phyloP scores from a whole-genome alignment of 441 rosid species.

The Theobroma grandiflorum region DNA sequence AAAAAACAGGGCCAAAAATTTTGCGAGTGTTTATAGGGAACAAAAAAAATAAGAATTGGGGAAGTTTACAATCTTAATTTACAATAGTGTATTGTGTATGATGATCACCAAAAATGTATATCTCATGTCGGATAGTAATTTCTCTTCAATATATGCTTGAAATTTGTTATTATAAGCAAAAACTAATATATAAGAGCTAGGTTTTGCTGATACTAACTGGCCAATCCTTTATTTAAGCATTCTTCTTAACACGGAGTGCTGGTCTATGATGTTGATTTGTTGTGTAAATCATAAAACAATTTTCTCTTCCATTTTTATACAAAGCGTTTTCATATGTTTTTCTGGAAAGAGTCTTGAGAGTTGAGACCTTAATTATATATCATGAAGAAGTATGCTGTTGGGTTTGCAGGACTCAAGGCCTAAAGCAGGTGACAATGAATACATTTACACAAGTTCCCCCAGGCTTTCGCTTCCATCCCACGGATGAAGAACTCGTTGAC shows the following conservation, averaged over 20 bases:
- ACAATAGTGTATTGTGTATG: not conserved
- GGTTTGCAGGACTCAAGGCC: conserved; percentile 19
- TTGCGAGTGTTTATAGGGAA: too few species aligned
- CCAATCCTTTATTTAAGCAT: not conserved
- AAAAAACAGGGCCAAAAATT: too few species aligned
- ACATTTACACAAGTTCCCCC: conserved; percentile 63
- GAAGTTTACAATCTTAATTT: not conserved
- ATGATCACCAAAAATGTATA: not conserved
- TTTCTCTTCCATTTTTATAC: too few species aligned
- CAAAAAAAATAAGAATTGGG: not conserved
- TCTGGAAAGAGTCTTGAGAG: too few species aligned
- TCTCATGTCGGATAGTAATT: not conserved
- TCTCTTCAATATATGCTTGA: not conserved
- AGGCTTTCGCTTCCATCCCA: conserved; percentile 78
- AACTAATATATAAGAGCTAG: not conserved
- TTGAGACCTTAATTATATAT: too few species aligned
- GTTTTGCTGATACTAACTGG: not conserved
- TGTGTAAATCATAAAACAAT: too few species aligned
- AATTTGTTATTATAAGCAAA: too few species aligned
- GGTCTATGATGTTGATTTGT: not conserved
- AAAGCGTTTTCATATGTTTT: too few species aligned
- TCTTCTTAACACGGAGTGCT: not conserved
- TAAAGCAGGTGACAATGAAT: conserved; percentile 43
- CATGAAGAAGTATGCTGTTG: not conserved
- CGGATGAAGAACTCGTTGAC: conserved; percentile 76